Evolutionary conservation across 108 stramenopile genomes (phyloP).

Genomic region (Stephanodiscus triporus): DNA sequence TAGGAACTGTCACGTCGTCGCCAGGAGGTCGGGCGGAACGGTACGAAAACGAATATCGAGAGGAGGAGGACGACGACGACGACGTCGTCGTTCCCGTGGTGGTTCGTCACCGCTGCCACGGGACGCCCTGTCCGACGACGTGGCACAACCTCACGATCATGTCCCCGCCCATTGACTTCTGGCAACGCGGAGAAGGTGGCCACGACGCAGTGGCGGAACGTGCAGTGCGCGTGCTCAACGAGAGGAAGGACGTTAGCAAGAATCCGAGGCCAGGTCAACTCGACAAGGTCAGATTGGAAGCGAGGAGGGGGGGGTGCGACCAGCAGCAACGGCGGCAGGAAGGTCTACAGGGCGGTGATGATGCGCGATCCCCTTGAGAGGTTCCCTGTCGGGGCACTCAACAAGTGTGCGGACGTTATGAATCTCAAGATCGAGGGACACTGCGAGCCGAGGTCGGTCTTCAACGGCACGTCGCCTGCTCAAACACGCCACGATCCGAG

Average conservation of each 20-base stretch:
- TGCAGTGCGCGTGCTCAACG: conserved; percentile 22
- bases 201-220: conserved; percentile 28
- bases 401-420: conserved; percentile 42
- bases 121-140: conserved; percentile 7
- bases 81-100: conserved; percentile 21
- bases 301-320: neutral
- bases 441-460: conserved; percentile 23
- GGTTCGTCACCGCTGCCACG: conserved; percentile 36
- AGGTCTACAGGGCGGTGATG: neutral
- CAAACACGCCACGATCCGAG: conserved; percentile 11
- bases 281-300: neutral
- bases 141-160: conserved; percentile 24
- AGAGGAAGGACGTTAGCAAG: conserved; percentile 9
- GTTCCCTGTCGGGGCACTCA: conserved; percentile 52
- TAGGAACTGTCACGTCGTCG: neutral
- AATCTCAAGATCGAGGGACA: conserved; percentile 3
- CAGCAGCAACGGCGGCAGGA: neutral
- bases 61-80: neutral
- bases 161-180: conserved; percentile 17
- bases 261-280: neutral
- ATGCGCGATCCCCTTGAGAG: conserved; percentile 66
- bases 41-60: neutral
- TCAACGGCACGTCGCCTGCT: conserved; percentile 11
- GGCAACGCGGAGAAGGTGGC: conserved; percentile 28
- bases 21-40: too few relatives aligned